These are phyloP conservation scores for Posidonia oceanica DNA, from an alignment of 116 monocot genomes.

Conservation along the genomic window DNA sequence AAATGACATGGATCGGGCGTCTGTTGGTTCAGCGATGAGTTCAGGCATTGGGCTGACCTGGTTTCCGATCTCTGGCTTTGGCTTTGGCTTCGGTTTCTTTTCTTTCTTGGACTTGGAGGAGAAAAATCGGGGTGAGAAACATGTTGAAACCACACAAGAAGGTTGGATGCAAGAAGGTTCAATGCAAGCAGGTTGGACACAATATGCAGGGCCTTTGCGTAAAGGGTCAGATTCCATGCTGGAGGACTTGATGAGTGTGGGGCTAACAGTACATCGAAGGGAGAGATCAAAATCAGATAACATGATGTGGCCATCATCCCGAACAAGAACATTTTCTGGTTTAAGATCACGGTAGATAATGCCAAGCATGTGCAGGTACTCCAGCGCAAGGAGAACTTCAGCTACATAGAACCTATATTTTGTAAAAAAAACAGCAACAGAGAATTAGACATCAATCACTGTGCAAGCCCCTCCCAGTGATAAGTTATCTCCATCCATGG, in stretches of 20 bases:
- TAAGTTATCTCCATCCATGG: too few species aligned
- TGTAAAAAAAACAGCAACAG: not conserved
- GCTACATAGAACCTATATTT: constrained; percentile 22
- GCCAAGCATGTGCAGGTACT: constrained; percentile 23
- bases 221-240: constrained; percentile 22
- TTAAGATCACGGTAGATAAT: constrained; percentile 20
- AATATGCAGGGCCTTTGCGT: constrained; percentile 23
- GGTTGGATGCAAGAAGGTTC: constrained; percentile 53
- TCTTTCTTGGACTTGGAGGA: constrained; percentile 18
- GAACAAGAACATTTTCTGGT: constrained; percentile 19
- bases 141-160: constrained; percentile 9
- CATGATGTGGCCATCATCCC: constrained; percentile 65
- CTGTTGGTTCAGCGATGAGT: constrained; percentile 54
- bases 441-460: too few species aligned
- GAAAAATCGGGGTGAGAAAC: constrained; percentile 27
- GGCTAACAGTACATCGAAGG: constrained; percentile 37
- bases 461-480: too few species aligned
- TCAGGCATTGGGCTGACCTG: constrained; percentile 55
- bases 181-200: constrained; percentile 46
- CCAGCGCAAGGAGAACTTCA: constrained; percentile 17
- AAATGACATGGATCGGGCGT: constrained; percentile 62
- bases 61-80: constrained; percentile 23
- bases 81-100: constrained; percentile 20
- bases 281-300: constrained; percentile 94
- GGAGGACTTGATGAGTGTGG: constrained; percentile 44